Percentiles rank a stretch among this genome's conserved stretches.
Evolutionary conservation across 2,329 filamentous ascomycete genomes (phyloP).

Genomic region (Coniochaeta sp.): DNA sequence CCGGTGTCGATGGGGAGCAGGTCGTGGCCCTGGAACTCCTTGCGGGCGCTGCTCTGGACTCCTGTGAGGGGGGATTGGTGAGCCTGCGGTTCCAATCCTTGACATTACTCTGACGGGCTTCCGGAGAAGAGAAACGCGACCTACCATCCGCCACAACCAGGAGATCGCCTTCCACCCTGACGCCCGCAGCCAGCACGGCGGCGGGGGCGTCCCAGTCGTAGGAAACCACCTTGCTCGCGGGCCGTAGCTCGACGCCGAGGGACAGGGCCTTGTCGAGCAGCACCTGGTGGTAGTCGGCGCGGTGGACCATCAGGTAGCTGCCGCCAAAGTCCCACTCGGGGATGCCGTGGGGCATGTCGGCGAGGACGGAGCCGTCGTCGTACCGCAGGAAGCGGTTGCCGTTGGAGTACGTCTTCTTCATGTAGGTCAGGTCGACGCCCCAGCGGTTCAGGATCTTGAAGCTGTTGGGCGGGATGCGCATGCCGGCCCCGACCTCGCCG

Average conservation of each 20-base stretch:
- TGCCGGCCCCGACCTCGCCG: conserved; percentile 10
- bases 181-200: background rate
- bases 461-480: conserved; percentile 11
- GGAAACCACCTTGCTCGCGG: background rate
- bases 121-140: too few species aligned
- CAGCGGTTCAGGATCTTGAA: conserved; percentile 9
- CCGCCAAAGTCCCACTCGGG: conserved; percentile 10
- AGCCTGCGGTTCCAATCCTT: too few species aligned
- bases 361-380: conserved; percentile 1
- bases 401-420: conserved; percentile 10
- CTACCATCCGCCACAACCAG: conserved; percentile 17
- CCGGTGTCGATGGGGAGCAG: background rate
- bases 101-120: too few species aligned
- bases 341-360: conserved; percentile 8
- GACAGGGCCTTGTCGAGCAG: conserved; percentile 4
- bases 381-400: conserved; percentile 11
- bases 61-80: too few species aligned
- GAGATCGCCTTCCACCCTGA: conserved; percentile 14
- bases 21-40: background rate
- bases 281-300: conserved; percentile 6
- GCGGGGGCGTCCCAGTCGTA: background rate
- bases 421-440: conserved; percentile 2
- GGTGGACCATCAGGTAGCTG: conserved; percentile 5
- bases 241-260: background rate
- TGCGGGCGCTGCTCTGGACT: background rate